Base-by-base conservation (phyloP, 108 stramenopile genomes). In the Cyclotella atomus region DNA sequence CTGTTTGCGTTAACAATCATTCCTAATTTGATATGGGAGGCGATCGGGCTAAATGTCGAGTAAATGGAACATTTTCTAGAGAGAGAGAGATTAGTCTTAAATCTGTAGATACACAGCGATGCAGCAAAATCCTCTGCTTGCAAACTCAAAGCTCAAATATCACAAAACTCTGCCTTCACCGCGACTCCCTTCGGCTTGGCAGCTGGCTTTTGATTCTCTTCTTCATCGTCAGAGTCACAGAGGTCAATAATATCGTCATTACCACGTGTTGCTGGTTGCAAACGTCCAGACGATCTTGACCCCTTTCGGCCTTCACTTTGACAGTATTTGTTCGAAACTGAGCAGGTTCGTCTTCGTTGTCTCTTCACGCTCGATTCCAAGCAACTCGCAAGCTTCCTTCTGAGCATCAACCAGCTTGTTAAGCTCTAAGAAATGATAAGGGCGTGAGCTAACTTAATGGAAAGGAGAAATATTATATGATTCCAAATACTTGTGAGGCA, bases 1-100 rank as follows among this genome's bases (percentile, higher is more conserved):
- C 59, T 92, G 27, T 94, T 90, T 82, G 90, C 92, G 20, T 55
- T 85, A 8, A 33, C 91, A 41, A 75, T 96, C 2, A 41, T 94
- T 4, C 95, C 95, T 0, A 86, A 88, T 32, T 67, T 96, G 23
- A 53, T 93, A 0, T 75, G 77, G 63, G 95, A 96, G 68, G 64
- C 89, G n/a, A 17, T 89, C 24, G 90, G 91, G 3, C 64, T 79
- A 41, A 93, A 89, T 29, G 54, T 68, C 20, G 81, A 85, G 70
- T 83, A 36, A 71, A 3, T 0, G 32, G 1, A 62, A 17, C 15
- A 28, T 21, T 29, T 32, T 59, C 12, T 41, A n/a, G n/a, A n/a
- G n/a, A n/a, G n/a, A n/a, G n/a, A n/a, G n/a, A n/a, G n/a, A n/a
- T n/a, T n/a, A n/a, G n/a, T n/a, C n/a, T n/a, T n/a, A n/a, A n/a